Evolutionary conservation across 805 yeast species (phyloP).

Genomic region (Blastobotrys parvus): DNA sequence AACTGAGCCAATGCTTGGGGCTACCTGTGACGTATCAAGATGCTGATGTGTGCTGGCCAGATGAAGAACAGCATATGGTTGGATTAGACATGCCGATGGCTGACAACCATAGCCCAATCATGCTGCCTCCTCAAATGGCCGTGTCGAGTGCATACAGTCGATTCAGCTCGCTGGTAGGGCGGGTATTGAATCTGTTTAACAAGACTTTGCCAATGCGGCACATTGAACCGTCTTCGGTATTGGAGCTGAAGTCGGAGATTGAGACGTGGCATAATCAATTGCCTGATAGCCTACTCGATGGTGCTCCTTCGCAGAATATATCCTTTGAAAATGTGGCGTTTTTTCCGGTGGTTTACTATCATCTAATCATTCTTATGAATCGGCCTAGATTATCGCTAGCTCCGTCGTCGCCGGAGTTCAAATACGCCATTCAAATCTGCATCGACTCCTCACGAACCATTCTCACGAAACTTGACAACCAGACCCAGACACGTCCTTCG

Average conservation of each 20-base stretch:
- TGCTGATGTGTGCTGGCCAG: conserved; percentile 5
- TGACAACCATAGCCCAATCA: background rate
- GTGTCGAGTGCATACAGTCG: background rate
- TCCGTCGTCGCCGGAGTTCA: conserved; percentile 3
- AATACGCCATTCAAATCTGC: conserved; percentile 4
- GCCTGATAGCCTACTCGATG: conserved; percentile 3
- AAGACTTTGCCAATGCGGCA: conserved; percentile 1
- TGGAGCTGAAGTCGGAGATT: conserved; percentile 3
- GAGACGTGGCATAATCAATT: conserved; percentile 5
- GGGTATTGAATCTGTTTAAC: conserved; percentile 3
- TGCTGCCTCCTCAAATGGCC: background rate
- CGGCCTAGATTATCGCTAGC: conserved; percentile 4
- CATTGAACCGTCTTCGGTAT: background rate
- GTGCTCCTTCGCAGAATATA: background rate
- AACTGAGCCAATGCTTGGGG: conserved; percentile 5
- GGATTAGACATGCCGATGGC: conserved; percentile 2
- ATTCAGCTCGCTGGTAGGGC: conserved; percentile 1
- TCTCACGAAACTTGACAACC: background rate
- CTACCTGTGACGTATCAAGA: conserved; percentile 3
- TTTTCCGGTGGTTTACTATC: conserved; percentile 2
- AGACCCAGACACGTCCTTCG: background rate
- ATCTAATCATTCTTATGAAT: conserved; percentile 1
- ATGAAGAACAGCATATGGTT: background rate
- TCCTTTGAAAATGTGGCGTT: conserved; percentile 4
- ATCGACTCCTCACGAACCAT: conserved; percentile 1